Evolutionary conservation across 345 rosid species (phyloP), one percentile per base, ranked within the genome.

Genomic region (Rhodamnia rubescens): DNA sequence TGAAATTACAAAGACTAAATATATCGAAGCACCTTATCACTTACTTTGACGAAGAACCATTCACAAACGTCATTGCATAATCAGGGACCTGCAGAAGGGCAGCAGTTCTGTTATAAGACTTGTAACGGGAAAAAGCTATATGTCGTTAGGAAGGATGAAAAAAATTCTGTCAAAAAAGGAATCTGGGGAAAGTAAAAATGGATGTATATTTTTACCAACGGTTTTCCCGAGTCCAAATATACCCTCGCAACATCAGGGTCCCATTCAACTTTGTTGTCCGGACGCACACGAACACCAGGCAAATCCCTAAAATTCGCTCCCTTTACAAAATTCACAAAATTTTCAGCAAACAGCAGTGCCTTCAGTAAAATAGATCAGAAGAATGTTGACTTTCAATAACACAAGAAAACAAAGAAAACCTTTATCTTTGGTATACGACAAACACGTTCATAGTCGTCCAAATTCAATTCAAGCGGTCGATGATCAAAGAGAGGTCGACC

Each of bases 251-350:
- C 32, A 2, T 86, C 44, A 15, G 93, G 95, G 88, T 92, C 94
- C 88, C 78, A 90, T 61, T 88, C 88, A 50, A 90, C 94, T 81
- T 84, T 89, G 14, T 93, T 93, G 18, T 89, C 89, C 0, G 83
- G 36, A 42, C 92, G 87, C 32, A 93, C 92, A 21, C 57, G 83
- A 1, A 93, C 93, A 15, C 96, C 98, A 11, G 94, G 92, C 42
- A 93, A 88, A 86, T 94, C 93, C 80, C 98, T 90, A 61, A 93
- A 95, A 85, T 88, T 90, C 11, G 92, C 96, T 64, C 94, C 93
- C 98, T 93, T 22, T 29, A n/a, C 81, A 56, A 78, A 36, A 51
- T 57, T 20, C 85, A 36, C 26, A 26, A 7, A 15, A 40, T 27
- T 52, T 24, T 42, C 32, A 51, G 53, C 22, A 29, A 5, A 9